Conservation (phyloP, 331 rosid genomes). For the Pyracantha coccinea region DNA sequence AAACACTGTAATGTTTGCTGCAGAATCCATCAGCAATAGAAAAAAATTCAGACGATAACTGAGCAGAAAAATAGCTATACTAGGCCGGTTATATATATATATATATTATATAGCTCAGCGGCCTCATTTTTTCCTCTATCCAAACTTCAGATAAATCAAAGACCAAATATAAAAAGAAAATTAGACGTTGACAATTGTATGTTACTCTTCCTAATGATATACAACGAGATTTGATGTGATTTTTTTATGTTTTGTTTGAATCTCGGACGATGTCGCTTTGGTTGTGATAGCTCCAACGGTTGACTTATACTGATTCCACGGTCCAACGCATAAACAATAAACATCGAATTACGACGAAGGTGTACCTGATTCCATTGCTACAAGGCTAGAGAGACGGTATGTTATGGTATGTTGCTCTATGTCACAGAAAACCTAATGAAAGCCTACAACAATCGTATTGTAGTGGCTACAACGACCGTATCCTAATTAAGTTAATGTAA, state of each 20-base stretch:
- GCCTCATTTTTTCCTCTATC: not conserved
- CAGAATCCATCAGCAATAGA: conserved; percentile 19
- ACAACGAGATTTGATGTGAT: not conserved
- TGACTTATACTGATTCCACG: not conserved
- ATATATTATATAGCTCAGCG: not conserved
- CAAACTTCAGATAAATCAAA: no score
- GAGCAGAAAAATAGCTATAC: not conserved
- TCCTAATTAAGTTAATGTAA: not conserved
- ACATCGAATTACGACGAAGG: not conserved
- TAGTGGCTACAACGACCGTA: not conserved
- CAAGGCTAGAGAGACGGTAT: not conserved
- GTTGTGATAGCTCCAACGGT: not conserved
- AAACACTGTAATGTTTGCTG: conserved; percentile 20
- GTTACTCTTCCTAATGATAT: no score
- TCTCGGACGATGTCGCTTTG: not conserved
- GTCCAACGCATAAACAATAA: not conserved
- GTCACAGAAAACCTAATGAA: not conserved
- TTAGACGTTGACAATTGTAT: no score
- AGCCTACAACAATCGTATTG: not conserved
- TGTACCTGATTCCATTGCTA: not conserved
- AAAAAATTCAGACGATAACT: not conserved
- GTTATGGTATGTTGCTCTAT: not conserved
- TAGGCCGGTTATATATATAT: not conserved
- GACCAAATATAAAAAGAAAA: no score
- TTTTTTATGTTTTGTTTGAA: not conserved